Base-by-base conservation (phyloP, 1,284 basidiomycete genomes). In the Ustilago nuda region DNA sequence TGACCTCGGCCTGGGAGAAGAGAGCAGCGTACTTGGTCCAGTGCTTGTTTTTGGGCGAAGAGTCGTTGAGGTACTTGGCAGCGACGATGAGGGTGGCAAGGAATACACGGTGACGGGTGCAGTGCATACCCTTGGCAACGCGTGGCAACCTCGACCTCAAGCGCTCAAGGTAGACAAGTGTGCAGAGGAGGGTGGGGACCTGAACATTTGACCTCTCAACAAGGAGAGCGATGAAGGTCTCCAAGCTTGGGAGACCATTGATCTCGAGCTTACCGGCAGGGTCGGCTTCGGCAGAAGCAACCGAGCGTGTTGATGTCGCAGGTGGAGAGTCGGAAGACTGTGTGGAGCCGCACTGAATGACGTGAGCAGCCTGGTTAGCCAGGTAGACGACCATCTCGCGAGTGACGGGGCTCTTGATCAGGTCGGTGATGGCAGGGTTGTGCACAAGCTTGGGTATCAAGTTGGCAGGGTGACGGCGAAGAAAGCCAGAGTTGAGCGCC, bases 61-160 rank as follows among this genome's bases (percentile, higher is more conserved):
- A 94, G 88, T 98, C 95, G 87, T 99, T 98, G 84, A 98, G 90
- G 87, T 98, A 98, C 88, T 99, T 99, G 80, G 95, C 93, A 35
- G 96, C 92, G 56, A 95, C 93, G 87, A 99, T 98, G 82, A 98
- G 91, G 0, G 93, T 92, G 43, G 96, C 95, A 78, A 99, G 90
- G 87, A 99, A 98, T 74, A 98, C 92, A 56, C 96, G 92, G 86
- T 98, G 95, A 58, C 94, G 91, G 6, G 95, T 95, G 87, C 93
- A 96, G 30, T 92, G 91, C 89, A 95, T 92, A 57, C 95, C 95
- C 89, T 93, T 94, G 54, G 94, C 87, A 87, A 94, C 90, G 63
- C 91, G 89, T 11, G 95, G 94, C 53, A 98, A 88, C 83, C 92
- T 92, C 54, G 89, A 87, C 60, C 92, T 90, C 61, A 99, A 89